phyloP scores from a whole-genome alignment of 306 rosid species.

The Luffa aegyptiaca region DNA sequence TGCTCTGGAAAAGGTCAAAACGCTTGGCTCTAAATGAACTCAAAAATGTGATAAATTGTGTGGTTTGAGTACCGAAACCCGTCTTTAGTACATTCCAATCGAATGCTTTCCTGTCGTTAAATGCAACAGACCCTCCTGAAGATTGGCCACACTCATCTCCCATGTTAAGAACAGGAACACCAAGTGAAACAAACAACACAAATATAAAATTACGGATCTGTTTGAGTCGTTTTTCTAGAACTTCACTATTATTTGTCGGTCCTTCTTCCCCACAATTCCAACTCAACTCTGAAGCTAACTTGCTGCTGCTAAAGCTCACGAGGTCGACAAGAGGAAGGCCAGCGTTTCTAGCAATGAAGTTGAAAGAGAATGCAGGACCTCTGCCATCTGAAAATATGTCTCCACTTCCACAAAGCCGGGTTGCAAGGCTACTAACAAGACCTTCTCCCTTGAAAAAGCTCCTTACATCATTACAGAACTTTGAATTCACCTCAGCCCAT shows the following conservation, averaged over 20 bases:
- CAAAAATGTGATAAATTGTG: conserved; percentile 53
- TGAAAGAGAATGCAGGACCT: conserved; percentile 83
- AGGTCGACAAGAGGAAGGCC: conserved; percentile 80
- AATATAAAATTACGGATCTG: conserved; percentile 76
- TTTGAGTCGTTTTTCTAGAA: conserved; percentile 70
- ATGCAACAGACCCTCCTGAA: conserved; percentile 52
- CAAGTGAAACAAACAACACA: conserved; percentile 61
- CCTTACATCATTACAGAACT: conserved; percentile 49
- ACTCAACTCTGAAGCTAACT: conserved; percentile 47
- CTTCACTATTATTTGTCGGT: conserved; percentile 35
- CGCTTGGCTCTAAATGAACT: conserved; percentile 51
- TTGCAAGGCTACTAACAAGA: conserved; percentile 69
- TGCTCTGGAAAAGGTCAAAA: conserved; percentile 53
- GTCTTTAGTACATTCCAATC: conserved; percentile 57
- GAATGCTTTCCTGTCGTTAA: conserved; percentile 35
- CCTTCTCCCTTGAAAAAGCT: conserved; percentile 64
- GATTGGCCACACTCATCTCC: conserved; percentile 92
- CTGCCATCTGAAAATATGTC: conserved; percentile 62
- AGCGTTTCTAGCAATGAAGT: conserved; percentile 43
- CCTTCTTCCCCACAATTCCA: conserved; percentile 99
- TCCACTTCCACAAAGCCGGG: conserved; percentile 90
- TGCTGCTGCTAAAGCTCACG: conserved; percentile 61
- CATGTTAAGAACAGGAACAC: conserved; percentile 90
- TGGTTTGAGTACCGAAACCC: conserved; percentile 56
- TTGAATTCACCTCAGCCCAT: conserved; percentile 86